Percentiles rank a stretch among this genome's conserved stretches.
phyloP scores from a whole-genome alignment of 805 yeast species.

The Wickerhamiella bombiphila region DNA sequence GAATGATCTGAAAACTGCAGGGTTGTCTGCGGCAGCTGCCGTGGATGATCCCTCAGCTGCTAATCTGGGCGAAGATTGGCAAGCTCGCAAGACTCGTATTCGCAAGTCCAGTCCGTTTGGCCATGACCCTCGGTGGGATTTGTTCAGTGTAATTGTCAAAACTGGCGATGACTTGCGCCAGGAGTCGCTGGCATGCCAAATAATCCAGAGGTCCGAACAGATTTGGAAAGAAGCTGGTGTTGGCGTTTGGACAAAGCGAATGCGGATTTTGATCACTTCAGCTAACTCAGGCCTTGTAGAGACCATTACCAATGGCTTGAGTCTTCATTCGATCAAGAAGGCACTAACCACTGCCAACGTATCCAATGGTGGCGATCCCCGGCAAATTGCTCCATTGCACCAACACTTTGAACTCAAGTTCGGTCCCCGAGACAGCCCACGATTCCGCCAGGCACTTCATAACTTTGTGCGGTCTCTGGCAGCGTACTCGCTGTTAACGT shows the following conservation, averaged over 20 bases:
- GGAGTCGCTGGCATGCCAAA: slow-evolving; percentile 94
- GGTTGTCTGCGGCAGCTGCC: slow-evolving; percentile 29
- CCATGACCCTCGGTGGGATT: slow-evolving; percentile 81
- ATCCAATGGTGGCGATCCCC: slow-evolving; percentile 40
- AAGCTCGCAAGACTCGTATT: slow-evolving; percentile 62
- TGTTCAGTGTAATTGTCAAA: slow-evolving; percentile 89
- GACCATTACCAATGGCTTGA: slow-evolving; percentile 87
- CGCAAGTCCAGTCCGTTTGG: slow-evolving; percentile 69
- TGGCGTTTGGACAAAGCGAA: slow-evolving; percentile 79
- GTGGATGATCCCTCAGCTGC: slow-evolving; percentile 32
- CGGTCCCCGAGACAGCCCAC: slow-evolving; percentile 37
- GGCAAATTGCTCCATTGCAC: slow-evolving; percentile 49
- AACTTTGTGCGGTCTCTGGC: slow-evolving; percentile 80
- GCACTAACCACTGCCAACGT: slow-evolving; percentile 61
- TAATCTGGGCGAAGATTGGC: slow-evolving; percentile 89
- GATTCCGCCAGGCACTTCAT: slow-evolving; percentile 62
- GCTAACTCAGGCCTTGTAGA: slow-evolving; percentile 86
- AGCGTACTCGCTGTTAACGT: slow-evolving; percentile 84
- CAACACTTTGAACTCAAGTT: slow-evolving; percentile 69
- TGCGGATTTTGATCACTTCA: slow-evolving; percentile 85
- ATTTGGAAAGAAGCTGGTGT: slow-evolving; percentile 63
- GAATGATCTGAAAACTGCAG: slow-evolving; percentile 80
- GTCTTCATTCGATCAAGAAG: slow-evolving; percentile 88
- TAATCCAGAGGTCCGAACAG: slow-evolving; percentile 72
- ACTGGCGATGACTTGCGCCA: slow-evolving; percentile 93